phyloP scores from a whole-genome alignment of 2,329 filamentous ascomycete species.

The Fusarium agapanthi region DNA sequence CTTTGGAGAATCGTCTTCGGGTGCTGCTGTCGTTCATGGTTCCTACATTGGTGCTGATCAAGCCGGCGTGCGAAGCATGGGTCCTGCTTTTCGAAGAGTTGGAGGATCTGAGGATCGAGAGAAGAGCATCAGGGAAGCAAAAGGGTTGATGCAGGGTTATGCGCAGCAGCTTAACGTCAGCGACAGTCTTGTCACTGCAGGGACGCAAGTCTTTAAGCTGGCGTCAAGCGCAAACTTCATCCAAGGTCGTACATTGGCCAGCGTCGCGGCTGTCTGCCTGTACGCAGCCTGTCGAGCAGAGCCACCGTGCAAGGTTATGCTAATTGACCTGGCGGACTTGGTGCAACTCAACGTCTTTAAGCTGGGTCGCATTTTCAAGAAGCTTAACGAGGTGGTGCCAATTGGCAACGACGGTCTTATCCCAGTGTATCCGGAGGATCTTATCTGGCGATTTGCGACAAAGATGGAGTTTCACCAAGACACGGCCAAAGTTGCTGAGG shows the following conservation, averaged over 20 bases:
- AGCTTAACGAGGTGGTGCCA: slow-evolving; percentile 75
- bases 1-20: slow-evolving; percentile 87
- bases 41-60: slow-evolving; percentile 88
- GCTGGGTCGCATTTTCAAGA: slow-evolving; percentile 89
- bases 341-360: slow-evolving; percentile 88
- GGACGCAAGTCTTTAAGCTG: slow-evolving; percentile 78
- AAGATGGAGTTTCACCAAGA: slow-evolving; percentile 90
- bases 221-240: slow-evolving; percentile 80
- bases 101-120: slow-evolving; percentile 68
- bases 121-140: slow-evolving; percentile 67
- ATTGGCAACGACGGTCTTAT: slow-evolving; percentile 71
- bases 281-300: slow-evolving; percentile 88
- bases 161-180: slow-evolving; percentile 67
- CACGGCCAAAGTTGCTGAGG: slow-evolving; percentile 84
- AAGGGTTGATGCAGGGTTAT: slow-evolving; percentile 69
- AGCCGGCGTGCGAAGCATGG: slow-evolving; percentile 75
- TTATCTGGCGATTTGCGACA: slow-evolving; percentile 90
- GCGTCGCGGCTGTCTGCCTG: slow-evolving; percentile 88
- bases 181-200: slow-evolving; percentile 70
- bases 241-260: slow-evolving; percentile 84
- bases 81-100: slow-evolving; percentile 68
- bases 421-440: slow-evolving; percentile 84
- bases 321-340: slow-evolving; percentile 94
- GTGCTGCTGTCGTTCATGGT: slow-evolving; percentile 90
- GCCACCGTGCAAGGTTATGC: slow-evolving; percentile 83